Evolutionary conservation across 2,329 filamentous ascomycete genomes (phyloP).

Genomic region (Zasmidium angulare): DNA sequence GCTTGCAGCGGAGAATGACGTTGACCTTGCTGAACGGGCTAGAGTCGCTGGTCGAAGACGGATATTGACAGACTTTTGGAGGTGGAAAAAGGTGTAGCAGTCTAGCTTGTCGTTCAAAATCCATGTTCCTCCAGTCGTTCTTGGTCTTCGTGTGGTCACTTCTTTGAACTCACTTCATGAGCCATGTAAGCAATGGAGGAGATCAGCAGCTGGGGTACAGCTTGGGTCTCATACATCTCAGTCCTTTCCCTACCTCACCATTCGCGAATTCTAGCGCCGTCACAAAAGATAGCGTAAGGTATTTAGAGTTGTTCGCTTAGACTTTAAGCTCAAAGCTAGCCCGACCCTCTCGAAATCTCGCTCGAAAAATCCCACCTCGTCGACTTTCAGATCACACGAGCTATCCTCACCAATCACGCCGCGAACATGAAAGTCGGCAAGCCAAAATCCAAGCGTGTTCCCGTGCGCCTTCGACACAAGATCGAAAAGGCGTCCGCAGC

Average conservation of each 20-base stretch:
- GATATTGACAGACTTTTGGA: slow-evolving; percentile 30
- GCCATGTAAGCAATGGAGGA: too few relatives aligned
- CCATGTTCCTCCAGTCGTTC: too few relatives aligned
- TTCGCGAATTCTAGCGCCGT: neutral
- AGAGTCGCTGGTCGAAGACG: slow-evolving; percentile 27
- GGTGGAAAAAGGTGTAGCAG: slow-evolving; percentile 34
- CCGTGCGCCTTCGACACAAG: slow-evolving; percentile 88
- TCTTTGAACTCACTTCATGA: too few relatives aligned
- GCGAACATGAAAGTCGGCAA: slow-evolving; percentile 46
- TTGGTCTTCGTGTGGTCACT: too few relatives aligned
- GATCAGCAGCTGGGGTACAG: too few relatives aligned
- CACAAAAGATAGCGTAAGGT: too few relatives aligned
- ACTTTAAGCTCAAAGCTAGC: neutral
- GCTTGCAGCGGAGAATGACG: slow-evolving; percentile 22
- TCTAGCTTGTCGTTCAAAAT: neutral
- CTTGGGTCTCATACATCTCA: too few relatives aligned
- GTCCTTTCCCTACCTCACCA: neutral
- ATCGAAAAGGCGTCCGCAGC: slow-evolving; percentile 88
- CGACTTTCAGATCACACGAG: neutral
- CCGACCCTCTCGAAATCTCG: neutral
- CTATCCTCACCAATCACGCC: neutral
- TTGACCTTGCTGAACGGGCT: slow-evolving; percentile 22
- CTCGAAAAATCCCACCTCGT: neutral
- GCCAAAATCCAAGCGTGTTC: slow-evolving; percentile 88
- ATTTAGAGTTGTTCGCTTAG: neutral